These are phyloP conservation scores for Grosmannia clavigera DNA, from an alignment of 2,329 filamentous ascomycete genomes.

Conservation along the genomic window DNA sequence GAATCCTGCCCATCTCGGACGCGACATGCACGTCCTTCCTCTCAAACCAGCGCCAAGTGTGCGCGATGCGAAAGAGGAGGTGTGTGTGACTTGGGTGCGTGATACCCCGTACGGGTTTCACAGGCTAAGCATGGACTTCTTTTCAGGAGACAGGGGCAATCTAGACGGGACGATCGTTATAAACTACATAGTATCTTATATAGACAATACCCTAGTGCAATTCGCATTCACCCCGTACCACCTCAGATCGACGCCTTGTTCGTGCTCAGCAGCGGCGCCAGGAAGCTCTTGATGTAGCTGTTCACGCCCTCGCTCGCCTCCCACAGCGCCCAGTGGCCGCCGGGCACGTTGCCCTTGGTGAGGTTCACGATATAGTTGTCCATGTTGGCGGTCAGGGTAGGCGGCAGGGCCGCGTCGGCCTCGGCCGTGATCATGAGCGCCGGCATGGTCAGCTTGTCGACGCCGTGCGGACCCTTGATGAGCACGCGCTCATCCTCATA, in stretches of 20 bases:
- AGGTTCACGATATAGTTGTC: conserved; percentile 51
- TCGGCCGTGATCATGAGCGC: conserved; percentile 64
- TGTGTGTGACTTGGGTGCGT: too few relatives aligned
- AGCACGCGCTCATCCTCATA: conserved; percentile 59
- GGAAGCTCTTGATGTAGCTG: conserved; percentile 51
- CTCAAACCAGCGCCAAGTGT: not conserved
- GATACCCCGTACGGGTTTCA: too few relatives aligned
- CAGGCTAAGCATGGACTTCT: too few relatives aligned
- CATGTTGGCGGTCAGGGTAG: conserved; percentile 61
- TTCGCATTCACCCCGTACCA: not conserved
- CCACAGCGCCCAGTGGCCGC: conserved; percentile 73
- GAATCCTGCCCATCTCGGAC: not conserved
- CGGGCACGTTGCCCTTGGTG: conserved; percentile 51
- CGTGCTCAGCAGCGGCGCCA: conserved; percentile 37
- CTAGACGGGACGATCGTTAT: too few relatives aligned
- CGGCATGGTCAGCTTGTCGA: conserved; percentile 43
- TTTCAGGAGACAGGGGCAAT: too few relatives aligned
- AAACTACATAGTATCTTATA: too few relatives aligned
- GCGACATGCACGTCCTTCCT: not conserved
- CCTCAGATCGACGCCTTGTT: conserved; percentile 24
- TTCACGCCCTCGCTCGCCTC: conserved; percentile 64
- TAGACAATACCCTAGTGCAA: too few relatives aligned
- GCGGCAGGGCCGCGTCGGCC: conserved; percentile 59
- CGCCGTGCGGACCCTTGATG: conserved; percentile 34
- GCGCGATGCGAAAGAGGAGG: not conserved